Evolutionary conservation across 2,329 filamentous ascomycete genomes (phyloP), one percentile per base, ranked within the genome.

Genomic region (Beauveria pseudobassiana): DNA sequence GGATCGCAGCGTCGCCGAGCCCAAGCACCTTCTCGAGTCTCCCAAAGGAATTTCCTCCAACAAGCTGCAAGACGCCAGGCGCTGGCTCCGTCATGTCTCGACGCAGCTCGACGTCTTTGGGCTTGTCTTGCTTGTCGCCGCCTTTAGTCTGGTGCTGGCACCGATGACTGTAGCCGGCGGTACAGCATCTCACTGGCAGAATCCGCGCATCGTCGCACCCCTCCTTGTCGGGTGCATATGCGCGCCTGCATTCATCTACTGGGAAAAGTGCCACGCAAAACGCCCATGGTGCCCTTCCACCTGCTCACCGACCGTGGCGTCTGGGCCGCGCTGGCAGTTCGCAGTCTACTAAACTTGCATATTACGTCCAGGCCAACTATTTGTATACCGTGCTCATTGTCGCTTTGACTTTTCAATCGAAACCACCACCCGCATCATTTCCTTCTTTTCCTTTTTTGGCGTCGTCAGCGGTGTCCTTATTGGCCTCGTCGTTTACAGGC

Each of bases 311-410:
- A 87, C 63, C 80, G 85, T n/a, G 80, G 79, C 0, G 82, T 87
- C 1, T 87, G 83, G 83, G 82, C 79, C 2, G 80, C 84, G 0
- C 71, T 87, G 10, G 82, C 80, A 0, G 82, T 87, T 49, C 78
- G 77, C 3, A 72, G 73, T 61, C 67, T 80, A 60, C 73, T 82
- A 50, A 82, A 79, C 67, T 77, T 62, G 74, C 78, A 3, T 87
- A 82, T 82, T 80, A 78, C 55, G 75, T 83, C 22, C 84, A 87
- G 67, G 82, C 79, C 42, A 82, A 85, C 66, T 87, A 82, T 65
- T 73, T 87, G 0, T 87, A 80, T 68, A 85, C 83, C 0, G 79
- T 87, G 0, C 79, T 87, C 2, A 69, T 81, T 7, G 82, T 87
- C 10, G 78, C 78, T 87, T 86, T 65, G 78, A 83, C 67, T 82